Conservation (phyloP, 495 filamentous ascomycete genomes). For the Aspergillus saccharolyticus region DNA sequence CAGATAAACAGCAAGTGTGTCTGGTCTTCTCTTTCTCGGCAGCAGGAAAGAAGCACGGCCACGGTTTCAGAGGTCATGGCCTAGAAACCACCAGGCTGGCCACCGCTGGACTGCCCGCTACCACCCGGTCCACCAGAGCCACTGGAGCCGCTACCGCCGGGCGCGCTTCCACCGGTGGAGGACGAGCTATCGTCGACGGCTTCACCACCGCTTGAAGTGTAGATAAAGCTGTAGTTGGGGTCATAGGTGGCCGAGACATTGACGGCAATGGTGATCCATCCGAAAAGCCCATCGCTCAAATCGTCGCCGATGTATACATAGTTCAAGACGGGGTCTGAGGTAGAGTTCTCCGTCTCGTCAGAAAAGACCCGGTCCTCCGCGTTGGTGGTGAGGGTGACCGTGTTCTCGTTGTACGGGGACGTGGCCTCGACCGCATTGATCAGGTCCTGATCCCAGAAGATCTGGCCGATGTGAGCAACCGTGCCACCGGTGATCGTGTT, state of each 20-base stretch:
- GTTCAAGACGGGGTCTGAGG: slow-evolving; percentile 52
- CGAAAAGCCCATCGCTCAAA: slow-evolving; percentile 37
- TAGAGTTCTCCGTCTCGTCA: slow-evolving; percentile 36
- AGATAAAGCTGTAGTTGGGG: slow-evolving; percentile 4
- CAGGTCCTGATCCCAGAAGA: slow-evolving; percentile 58
- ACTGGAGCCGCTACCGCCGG: background rate
- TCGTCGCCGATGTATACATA: slow-evolving; percentile 48
- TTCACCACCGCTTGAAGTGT: slow-evolving; percentile 1
- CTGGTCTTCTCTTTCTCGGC: too few relatives aligned
- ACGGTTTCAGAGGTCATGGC: background rate
- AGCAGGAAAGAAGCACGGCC: too few relatives aligned
- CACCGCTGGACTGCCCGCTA: background rate
- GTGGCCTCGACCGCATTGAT: slow-evolving; percentile 40
- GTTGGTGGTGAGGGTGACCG: slow-evolving; percentile 45
- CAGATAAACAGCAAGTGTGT: background rate
- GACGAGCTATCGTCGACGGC: slow-evolving; percentile 1
- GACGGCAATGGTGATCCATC: slow-evolving; percentile 9
- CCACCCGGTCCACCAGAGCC: background rate
- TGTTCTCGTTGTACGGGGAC: slow-evolving; percentile 54
- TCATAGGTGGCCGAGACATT: slow-evolving; percentile 4
- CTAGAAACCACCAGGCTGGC: background rate
- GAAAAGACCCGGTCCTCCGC: slow-evolving; percentile 44
- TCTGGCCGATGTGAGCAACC: slow-evolving; percentile 50
- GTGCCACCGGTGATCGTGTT: slow-evolving; percentile 28
- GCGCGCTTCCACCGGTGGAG: background rate